Base-by-base conservation (phyloP, 2,329 filamentous ascomycete species). In the Rosellinia necatrix region DNA sequence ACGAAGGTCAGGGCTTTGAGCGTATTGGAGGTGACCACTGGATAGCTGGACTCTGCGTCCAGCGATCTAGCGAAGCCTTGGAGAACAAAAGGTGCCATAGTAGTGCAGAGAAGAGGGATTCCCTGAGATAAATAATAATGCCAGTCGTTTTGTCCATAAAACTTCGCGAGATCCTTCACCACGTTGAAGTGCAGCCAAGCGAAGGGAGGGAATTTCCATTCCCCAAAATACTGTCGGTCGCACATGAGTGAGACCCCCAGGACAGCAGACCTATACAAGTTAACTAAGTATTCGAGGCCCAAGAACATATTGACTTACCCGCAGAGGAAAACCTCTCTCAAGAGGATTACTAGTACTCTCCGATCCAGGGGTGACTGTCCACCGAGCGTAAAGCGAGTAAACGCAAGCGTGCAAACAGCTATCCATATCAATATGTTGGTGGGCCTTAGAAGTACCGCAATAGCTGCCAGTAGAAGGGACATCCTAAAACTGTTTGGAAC, bases 51-150 rank as follows among this genome's bases (percentile, higher is more conserved):
- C 58, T 76, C 67, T 21, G 70, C 55, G 32, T 76, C 67, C 4
- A 76, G 64, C 34, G 70, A 79, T 60, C 68, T 81, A 73, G 81
- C 88, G 6, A 96, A 69, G 0, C 87, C 90, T 12, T 81, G 59
- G 1, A 89, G 67, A 7, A 85, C 82, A 70, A 96, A 96, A 0
- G 92, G 92, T 2, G 97, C 76, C 37, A 86, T 86, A 1, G 91
- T 92, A 7, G 89, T 96, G 27, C 94, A 86, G 4, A 97, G 83
- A 0, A 97, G 81, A 2, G 94, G 93, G 22, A 96, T 80, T 4
- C 92, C 94, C 74, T 99, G 92, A 0, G 90, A 88, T 25, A 96
- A 74, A 72, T 97, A 99, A 76, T 97, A 99, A 72, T 97, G 92
- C 81, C 88, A 88, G 60, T 91, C 86, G 73, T 96, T 97, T 43